Conservation (phyloP, 2,329 filamentous ascomycete species). For the Botrytis cinerea region DNA sequence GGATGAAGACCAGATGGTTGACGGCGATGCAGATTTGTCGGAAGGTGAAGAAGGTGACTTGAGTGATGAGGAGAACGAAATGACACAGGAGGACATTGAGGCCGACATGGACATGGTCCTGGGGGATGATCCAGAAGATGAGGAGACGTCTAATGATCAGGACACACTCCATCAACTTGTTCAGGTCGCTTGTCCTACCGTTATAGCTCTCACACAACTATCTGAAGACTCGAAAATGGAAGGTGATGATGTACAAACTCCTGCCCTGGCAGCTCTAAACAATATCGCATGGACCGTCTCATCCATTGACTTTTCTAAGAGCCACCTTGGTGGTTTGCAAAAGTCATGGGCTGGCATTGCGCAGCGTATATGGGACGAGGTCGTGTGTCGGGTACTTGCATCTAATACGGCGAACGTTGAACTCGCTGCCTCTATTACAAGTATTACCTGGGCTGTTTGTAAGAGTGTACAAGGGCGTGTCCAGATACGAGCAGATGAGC, state of each 20-base stretch:
- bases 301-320: conserved; percentile 58
- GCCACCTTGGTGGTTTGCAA: conserved; percentile 52
- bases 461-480: conserved; percentile 54
- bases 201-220: conserved; percentile 34
- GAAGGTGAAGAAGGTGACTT: conserved; percentile 44
- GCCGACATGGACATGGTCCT: conserved; percentile 68
- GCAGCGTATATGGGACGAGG: conserved; percentile 57
- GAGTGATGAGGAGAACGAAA: conserved; percentile 48
- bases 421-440: conserved; percentile 63
- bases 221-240: conserved; percentile 34
- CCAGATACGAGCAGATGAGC: conserved; percentile 55
- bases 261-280: conserved; percentile 62
- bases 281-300: conserved; percentile 69
- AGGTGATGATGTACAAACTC: conserved; percentile 50
- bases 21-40: conserved; percentile 46
- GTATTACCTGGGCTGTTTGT: conserved; percentile 66
- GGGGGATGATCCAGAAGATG: conserved; percentile 47
- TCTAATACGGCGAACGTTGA: conserved; percentile 62
- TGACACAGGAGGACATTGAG: conserved; percentile 58
- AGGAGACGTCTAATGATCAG: conserved; percentile 41
- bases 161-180: conserved; percentile 39
- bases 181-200: conserved; percentile 37
- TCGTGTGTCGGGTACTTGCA: conserved; percentile 58
- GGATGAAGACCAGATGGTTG: conserved; percentile 43
- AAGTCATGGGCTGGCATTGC: conserved; percentile 56